Base-by-base conservation (phyloP, 306 rosid species). In the Arachis hypogaea region DNA sequence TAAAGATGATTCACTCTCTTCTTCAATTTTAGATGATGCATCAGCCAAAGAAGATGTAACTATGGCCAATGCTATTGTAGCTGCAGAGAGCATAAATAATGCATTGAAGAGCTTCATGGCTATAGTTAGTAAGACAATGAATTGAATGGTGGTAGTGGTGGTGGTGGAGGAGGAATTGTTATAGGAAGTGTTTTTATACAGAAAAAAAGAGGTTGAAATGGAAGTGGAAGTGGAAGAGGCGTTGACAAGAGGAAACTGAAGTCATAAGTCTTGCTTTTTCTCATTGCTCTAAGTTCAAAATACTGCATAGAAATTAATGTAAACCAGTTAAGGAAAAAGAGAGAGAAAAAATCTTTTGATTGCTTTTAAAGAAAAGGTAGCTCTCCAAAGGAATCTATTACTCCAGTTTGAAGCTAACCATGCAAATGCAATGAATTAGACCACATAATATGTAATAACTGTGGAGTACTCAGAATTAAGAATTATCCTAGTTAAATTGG, bases 301-400 rank as follows among this genome's bases (percentile, higher is more conserved):
- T 58, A 66, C 67, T 55, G 41, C 79, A 80, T 66, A 18, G 55
- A 59, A 69, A 69, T 40, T 40, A 81, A 78, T 62, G 67, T 69
- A 73, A 10, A 71, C 43, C 71, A 14, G 4, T 65, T 69, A 4
- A 62, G 62, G 5, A 5, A 22, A 71, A 46, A 46, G 2, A 52
- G 16, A 50, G 5, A 50, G 1, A 50, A 11, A 52, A 77, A 60
- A 79, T 76, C 71, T 14, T 63, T 82, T 74, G 86, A 73, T 85
- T 80, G 65, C 29, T 14, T 38, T 40, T 11, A 38, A 80, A 80
- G 86, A 66, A 78, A 80, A 80, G 86, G 49, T 11, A 60, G 8
- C 59, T 33, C 11, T 33, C 42, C 50, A 0, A n/a, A 60, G 42
- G 33, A 64, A 41, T 68, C 70, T 57, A 72, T 51, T 63, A 29